A percentile compares a stretch with the other conserved stretches of the same genome.
Evolutionary conservation across 805 yeast species (phyloP).

Genomic region (Ascoidea tarda): DNA sequence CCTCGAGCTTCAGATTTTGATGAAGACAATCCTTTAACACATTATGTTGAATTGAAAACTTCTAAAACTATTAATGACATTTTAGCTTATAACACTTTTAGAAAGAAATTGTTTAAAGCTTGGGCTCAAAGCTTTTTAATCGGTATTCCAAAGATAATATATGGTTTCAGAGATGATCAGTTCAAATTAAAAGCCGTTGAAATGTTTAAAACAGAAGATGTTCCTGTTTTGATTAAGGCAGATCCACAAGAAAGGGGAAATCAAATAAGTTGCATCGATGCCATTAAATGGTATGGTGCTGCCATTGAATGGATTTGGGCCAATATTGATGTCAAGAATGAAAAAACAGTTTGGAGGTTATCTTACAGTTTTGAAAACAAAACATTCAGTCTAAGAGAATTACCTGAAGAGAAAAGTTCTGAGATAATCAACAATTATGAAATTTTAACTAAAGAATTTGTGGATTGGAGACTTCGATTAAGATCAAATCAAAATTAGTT

Average conservation of each 20-base stretch:
- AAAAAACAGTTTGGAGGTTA: slow-evolving; percentile 35
- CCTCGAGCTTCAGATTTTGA: slow-evolving; percentile 25
- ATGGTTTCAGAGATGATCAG: slow-evolving; percentile 72
- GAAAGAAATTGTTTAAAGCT: slow-evolving; percentile 57
- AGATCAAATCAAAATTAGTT: slow-evolving; percentile 3
- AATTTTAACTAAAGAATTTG: slow-evolving; percentile 35
- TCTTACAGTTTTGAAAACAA: slow-evolving; percentile 42
- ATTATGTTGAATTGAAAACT: slow-evolving; percentile 81
- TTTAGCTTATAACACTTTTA: slow-evolving; percentile 50
- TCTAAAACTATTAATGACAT: slow-evolving; percentile 39
- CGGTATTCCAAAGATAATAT: slow-evolving; percentile 69
- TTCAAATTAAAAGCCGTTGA: slow-evolving; percentile 56
- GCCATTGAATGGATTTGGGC: slow-evolving; percentile 63
- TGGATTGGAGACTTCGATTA: slow-evolving; percentile 34
- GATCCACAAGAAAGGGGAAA: slow-evolving; percentile 22
- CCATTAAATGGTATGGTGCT: slow-evolving; percentile 79
- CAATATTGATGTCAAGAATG: slow-evolving; percentile 35
- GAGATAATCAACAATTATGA: slow-evolving; percentile 22
- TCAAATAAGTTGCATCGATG: slow-evolving; percentile 59
- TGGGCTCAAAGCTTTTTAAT: slow-evolving; percentile 93
- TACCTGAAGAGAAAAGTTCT: slow-evolving; percentile 23
- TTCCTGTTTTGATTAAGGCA: slow-evolving; percentile 50
- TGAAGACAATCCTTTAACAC: slow-evolving; percentile 35
- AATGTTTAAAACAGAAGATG: slow-evolving; percentile 59
- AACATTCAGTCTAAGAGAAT: slow-evolving; percentile 35